Base-by-base conservation (phyloP, 108 stramenopile species). In the Nitzschia sp. region DNA sequence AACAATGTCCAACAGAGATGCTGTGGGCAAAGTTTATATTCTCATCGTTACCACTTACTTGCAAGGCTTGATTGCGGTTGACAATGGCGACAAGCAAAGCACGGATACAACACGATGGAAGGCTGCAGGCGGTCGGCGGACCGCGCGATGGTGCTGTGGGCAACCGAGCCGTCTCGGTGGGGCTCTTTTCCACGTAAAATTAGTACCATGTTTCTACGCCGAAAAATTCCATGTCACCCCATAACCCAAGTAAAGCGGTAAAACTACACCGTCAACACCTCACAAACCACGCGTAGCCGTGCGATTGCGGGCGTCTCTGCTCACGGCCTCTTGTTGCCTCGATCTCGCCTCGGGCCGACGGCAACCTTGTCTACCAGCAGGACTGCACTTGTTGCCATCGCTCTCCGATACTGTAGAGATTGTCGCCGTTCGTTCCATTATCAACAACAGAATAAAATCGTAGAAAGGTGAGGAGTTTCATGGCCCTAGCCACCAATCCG, bases 241-340 rank as follows among this genome's bases (percentile, higher is more conserved):
- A 73, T 73, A 73, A 73, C 72, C 72, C 72, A 70, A 70, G 66
- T 67, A 67, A 67, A 21, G 66, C 66, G 66, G 66, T 67, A 67
- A 67, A 36, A 67, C 35, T n/a, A 38, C n/a, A 9, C 15, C 35
- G 46, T 27, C 48, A 19, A 54, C 26, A 51, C 66, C 66, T 33
- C 66, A 67, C 66, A 67, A 49, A 51, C 48, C 45, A 51, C 64
- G 30, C 15, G 59, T 13, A 59, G 15, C 42, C 64, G 46, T 51
- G 64, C 64, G 48, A 48, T 28, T 18, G 31, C 57, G 57, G 57
- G n/a, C n/a, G n/a, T n/a, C n/a, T n/a, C 57, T 13, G 31, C 28
- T 17, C 57, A 59, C 31, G 57, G 29, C 54, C 25, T 54, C 54
- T 54, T 27, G 54, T 42, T 42, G 38, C 38, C 13, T 13, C n/a